These are phyloP conservation scores for Leishmania aethiopica DNA, from an alignment of 208 protist species.

Conservation along the genomic window DNA sequence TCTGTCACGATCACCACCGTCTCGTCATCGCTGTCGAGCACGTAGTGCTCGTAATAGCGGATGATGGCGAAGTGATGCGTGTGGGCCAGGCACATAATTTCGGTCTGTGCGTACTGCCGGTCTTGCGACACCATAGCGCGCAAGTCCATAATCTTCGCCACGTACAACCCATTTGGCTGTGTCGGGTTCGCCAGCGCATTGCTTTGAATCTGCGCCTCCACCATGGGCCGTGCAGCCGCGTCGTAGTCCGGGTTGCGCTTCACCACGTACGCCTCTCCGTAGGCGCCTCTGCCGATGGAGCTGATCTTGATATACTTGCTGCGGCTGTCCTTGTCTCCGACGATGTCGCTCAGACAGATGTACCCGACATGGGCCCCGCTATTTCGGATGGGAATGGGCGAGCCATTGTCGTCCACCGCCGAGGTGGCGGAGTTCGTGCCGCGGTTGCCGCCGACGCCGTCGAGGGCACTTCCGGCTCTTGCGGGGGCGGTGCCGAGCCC, in stretches of 20 bases:
- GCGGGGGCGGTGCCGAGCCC: not conserved
- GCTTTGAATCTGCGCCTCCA: slow-evolving; percentile 36
- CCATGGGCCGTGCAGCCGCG: slow-evolving; percentile 17
- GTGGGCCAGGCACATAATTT: slow-evolving; percentile 90
- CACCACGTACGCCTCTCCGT: slow-evolving; percentile 88
- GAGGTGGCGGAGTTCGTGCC: not conserved
- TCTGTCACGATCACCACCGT: slow-evolving; percentile 90
- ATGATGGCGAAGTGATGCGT: slow-evolving; percentile 85
- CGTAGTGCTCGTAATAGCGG: slow-evolving; percentile 82
- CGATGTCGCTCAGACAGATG: slow-evolving; percentile 36
- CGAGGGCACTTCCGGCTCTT: not conserved
- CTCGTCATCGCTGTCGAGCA: slow-evolving; percentile 75
- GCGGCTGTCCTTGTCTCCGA: slow-evolving; percentile 20
- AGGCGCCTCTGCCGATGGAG: slow-evolving; percentile 90
- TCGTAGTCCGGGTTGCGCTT: slow-evolving; percentile 64
- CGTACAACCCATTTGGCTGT: slow-evolving; percentile 47
- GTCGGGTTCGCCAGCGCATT: slow-evolving; percentile 44
- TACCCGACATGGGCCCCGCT: slow-evolving; percentile 20
- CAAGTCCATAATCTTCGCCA: slow-evolving; percentile 89
- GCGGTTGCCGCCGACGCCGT: not conserved
- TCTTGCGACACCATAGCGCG: slow-evolving; percentile 64
- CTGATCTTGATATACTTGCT: slow-evolving; percentile 71
- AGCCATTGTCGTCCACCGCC: slow-evolving; percentile 8
- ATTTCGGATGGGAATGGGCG: slow-evolving; percentile 19
- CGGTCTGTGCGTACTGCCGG: slow-evolving; percentile 73